Evolutionary conservation across 1,139 yeast genomes (phyloP).

Genomic region (Pichia sorboxylosa): DNA sequence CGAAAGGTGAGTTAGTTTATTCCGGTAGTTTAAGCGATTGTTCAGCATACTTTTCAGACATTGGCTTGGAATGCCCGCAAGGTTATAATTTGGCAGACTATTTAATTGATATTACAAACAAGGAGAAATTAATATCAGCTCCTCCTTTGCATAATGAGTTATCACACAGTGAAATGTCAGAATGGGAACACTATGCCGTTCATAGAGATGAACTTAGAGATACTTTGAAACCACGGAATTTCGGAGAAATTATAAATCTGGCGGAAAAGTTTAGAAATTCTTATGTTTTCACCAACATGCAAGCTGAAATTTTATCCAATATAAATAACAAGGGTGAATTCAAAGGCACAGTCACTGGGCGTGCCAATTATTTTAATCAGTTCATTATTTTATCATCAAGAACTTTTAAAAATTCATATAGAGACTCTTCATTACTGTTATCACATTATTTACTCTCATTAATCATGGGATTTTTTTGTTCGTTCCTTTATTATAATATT

Average conservation of each 20-base stretch:
- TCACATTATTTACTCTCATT: constrained; percentile 75
- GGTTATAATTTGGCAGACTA: constrained; percentile 93
- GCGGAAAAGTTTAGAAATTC: constrained; percentile 20
- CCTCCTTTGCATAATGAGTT: constrained; percentile 20
- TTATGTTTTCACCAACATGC: constrained; percentile 19
- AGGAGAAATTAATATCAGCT: constrained; percentile 20
- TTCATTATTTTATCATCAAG: constrained; percentile 63
- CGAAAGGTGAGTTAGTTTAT: constrained; percentile 77
- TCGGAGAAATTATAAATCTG: constrained; percentile 12
- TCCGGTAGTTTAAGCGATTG: constrained; percentile 73
- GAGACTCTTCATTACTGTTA: constrained; percentile 76
- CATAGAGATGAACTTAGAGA: constrained; percentile 60
- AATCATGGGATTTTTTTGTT: constrained; percentile 72
- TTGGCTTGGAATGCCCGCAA: constrained; percentile 74
- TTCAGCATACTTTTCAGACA: constrained; percentile 58
- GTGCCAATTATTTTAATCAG: constrained; percentile 55
- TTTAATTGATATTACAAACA: constrained; percentile 79
- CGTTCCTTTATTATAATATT: constrained; percentile 71
- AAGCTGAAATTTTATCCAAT: constrained; percentile 22
- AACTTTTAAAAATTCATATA: constrained; percentile 81
- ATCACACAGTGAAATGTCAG: constrained; percentile 53
- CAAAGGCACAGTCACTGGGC: constrained; percentile 27
- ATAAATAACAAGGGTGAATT: constrained; percentile 22
- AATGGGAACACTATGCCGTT: constrained; percentile 85
- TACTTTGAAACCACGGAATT: constrained; percentile 10